Evolutionary conservation across 441 rosid genomes (phyloP).

Genomic region (Euphorbia schlechtendalii): DNA sequence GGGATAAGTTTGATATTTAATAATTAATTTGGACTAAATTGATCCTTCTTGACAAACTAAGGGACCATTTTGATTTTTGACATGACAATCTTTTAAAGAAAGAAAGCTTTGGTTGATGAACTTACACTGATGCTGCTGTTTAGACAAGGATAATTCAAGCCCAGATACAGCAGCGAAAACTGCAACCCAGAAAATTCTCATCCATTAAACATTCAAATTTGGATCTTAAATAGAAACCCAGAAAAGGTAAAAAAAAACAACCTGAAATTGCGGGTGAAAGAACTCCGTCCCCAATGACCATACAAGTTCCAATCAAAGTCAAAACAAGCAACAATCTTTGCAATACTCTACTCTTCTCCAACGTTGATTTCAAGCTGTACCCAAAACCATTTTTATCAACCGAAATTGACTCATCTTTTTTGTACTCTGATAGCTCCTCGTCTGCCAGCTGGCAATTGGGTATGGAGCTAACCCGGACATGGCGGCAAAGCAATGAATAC

Average conservation of each 20-base stretch:
- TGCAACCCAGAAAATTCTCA: conserved; percentile 26
- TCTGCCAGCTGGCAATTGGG: conserved; percentile 86
- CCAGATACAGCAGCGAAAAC: conserved; percentile 92
- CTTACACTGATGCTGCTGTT: conserved; percentile 81
- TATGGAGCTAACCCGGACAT: conserved; percentile 67
- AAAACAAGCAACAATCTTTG: conserved; percentile 13
- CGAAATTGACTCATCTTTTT: conserved; percentile 33
- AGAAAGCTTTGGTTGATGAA: conserved; percentile 14
- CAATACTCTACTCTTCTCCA: not conserved
- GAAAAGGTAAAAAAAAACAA: too few relatives aligned
- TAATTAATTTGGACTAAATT: too few relatives aligned
- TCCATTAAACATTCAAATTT: too few relatives aligned
- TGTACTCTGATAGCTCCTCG: conserved; percentile 65
- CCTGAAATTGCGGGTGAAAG: too few relatives aligned
- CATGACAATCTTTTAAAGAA: not conserved
- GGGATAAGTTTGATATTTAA: too few relatives aligned
- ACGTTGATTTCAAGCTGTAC: not conserved
- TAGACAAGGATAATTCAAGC: conserved; percentile 65
- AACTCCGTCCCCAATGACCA: conserved; percentile 11
- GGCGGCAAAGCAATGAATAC: conserved; percentile 72
- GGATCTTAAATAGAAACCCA: too few relatives aligned
- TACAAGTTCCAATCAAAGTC: conserved; percentile 44
- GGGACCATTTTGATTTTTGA: too few relatives aligned
- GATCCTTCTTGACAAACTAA: not conserved
- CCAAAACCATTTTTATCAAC: conserved; percentile 14